A percentile compares a stretch with the other conserved stretches of the same genome.
phyloP scores from a whole-genome alignment of 108 stramenopile genomes.

The Craspedostauros australis region DNA sequence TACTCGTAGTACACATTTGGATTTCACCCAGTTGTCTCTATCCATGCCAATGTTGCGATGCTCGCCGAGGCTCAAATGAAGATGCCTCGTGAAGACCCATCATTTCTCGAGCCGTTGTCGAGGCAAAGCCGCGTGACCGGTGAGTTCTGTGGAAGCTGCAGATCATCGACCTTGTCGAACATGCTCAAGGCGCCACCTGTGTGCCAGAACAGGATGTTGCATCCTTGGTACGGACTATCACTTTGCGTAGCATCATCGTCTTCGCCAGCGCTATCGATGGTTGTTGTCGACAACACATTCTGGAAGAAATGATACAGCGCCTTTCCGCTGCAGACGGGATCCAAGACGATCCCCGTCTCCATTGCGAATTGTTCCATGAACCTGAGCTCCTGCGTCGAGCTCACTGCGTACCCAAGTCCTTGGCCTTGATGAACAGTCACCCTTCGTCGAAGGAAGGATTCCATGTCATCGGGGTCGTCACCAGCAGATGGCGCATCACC shows the following conservation, averaged over 20 bases:
- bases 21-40: no score
- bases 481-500: not conserved
- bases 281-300: conserved; percentile 43
- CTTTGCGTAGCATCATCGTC: conserved; percentile 15
- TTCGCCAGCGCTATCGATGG: no score
- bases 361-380: conserved; percentile 59
- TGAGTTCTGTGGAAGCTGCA: no score
- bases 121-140: no score
- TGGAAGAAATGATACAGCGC: conserved; percentile 72
- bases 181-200: conserved; percentile 84
- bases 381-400: conserved; percentile 70
- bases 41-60: no score
- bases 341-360: conserved; percentile 79
- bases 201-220: conserved; percentile 83
- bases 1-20: no score
- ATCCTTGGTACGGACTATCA: conserved; percentile 31
- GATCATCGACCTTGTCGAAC: conserved; percentile 62
- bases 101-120: no score
- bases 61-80: no score
- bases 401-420: conserved; percentile 71
- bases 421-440: conserved; percentile 73
- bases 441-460: conserved; percentile 46
- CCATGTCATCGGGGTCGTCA: no score
- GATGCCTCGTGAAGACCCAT: no score
- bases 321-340: conserved; percentile 90